phyloP scores from a whole-genome alignment of 2,329 filamentous ascomycete species.

The Nemania sp. region DNA sequence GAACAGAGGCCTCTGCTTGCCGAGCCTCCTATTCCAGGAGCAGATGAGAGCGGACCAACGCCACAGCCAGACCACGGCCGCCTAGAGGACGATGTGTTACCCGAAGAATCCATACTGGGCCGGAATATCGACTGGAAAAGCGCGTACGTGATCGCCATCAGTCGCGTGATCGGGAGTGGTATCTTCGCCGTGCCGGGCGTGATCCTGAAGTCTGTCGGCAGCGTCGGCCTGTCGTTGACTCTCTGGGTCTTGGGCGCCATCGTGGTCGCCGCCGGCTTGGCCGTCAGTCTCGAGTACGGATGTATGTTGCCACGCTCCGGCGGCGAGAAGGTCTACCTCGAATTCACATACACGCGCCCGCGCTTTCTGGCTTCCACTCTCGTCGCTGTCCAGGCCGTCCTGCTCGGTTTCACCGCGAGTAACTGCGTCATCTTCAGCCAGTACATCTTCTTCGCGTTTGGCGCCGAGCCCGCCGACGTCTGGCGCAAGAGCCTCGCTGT shows the following conservation, averaged over 20 bases:
- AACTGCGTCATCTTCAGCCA: conserved; percentile 72
- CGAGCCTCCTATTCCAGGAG: neutral
- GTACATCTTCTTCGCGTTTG: conserved; percentile 64
- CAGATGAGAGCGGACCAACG: conserved; percentile 25
- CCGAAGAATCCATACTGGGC: conserved; percentile 60
- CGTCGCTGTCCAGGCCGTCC: conserved; percentile 64
- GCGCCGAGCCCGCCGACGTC: conserved; percentile 52
- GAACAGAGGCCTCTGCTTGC: conserved; percentile 19
- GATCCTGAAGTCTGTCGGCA: conserved; percentile 68
- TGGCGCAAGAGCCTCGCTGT: conserved; percentile 60
- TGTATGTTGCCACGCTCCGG: conserved; percentile 72
- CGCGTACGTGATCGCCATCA: conserved; percentile 69
- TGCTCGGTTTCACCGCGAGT: conserved; percentile 69
- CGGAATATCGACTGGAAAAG: conserved; percentile 65
- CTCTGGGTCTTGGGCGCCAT: conserved; percentile 67
- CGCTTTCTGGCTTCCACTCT: conserved; percentile 66
- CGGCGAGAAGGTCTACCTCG: conserved; percentile 71
- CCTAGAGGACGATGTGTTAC: conserved; percentile 62
- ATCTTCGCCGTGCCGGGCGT: conserved; percentile 73
- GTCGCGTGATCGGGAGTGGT: conserved; percentile 69
- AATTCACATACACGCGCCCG: conserved; percentile 67
- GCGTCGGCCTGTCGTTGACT: conserved; percentile 62
- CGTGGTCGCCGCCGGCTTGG: conserved; percentile 63
- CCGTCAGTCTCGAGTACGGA: conserved; percentile 67
- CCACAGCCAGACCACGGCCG: conserved; percentile 33